Evolutionary conservation across 2,329 filamentous ascomycete genomes (phyloP).

Genomic region (Trichoderma breve): DNA sequence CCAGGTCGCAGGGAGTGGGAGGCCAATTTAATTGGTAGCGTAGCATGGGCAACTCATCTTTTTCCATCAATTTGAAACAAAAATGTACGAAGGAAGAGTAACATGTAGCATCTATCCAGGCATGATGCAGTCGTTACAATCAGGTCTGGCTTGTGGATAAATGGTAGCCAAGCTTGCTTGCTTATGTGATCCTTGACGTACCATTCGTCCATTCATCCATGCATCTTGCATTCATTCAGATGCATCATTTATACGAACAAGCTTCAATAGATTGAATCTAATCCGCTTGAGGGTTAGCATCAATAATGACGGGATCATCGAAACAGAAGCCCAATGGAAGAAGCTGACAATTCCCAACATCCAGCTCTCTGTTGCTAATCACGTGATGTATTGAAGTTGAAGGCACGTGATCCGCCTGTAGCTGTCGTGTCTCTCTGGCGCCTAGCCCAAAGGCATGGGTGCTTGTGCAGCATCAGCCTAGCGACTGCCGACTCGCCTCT

Average conservation of each 20-base stretch:
- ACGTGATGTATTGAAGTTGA: neutral
- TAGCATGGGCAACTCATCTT: neutral
- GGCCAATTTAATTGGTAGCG: neutral
- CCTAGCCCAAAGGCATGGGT: slow-evolving; percentile 36
- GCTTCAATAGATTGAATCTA: neutral
- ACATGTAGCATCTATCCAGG: neutral
- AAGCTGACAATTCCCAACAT: neutral
- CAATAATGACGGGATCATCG: neutral
- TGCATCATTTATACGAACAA: neutral
- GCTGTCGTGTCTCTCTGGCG: slow-evolving; percentile 48
- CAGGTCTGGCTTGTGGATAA: neutral
- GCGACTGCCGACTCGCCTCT: slow-evolving; percentile 15
- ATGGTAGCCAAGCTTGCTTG: neutral
- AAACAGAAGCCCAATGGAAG: neutral
- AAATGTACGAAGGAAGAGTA: neutral
- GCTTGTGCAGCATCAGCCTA: slow-evolving; percentile 25
- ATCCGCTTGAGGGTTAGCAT: neutral
- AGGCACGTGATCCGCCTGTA: slow-evolving; percentile 33
- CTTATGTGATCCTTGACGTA: neutral
- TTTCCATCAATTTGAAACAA: neutral
- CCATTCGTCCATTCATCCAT: neutral
- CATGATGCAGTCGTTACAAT: neutral
- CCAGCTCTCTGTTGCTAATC: neutral
- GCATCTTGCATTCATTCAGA: neutral
- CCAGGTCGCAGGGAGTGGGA: neutral